Evolutionary conservation across 768 basidiomycete genomes (phyloP).

Genomic region (Porphyrellus cyaneotinctus): DNA sequence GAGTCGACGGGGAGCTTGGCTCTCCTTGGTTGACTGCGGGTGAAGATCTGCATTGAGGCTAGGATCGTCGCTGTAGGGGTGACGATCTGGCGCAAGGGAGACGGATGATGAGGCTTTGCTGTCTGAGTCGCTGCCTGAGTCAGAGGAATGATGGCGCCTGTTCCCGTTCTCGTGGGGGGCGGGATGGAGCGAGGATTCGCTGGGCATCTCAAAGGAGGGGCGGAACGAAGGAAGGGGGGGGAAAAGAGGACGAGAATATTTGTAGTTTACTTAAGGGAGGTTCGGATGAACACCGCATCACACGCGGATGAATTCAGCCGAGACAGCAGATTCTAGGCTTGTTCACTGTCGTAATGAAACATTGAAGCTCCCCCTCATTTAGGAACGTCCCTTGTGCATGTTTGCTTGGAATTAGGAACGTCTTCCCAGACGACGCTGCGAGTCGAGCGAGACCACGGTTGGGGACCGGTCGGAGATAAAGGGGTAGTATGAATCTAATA

Average conservation of each 20-base stretch:
- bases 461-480: no score
- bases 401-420: no score
- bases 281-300: background rate
- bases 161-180: background rate
- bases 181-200: background rate
- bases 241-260: background rate
- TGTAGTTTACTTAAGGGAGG: constrained; percentile 13
- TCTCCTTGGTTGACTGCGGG: constrained; percentile 12
- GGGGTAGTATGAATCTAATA: no score
- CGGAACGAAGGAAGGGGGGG: background rate
- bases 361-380: no score
- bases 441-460: no score
- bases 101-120: constrained; percentile 2
- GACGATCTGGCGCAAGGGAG: background rate
- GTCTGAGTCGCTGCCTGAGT: constrained; percentile 19
- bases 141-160: background rate
- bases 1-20: constrained; percentile 13
- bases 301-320: background rate
- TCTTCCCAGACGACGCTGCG: no score
- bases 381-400: no score
- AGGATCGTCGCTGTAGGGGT: constrained; percentile 8
- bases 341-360: no score
- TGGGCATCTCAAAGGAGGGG: background rate
- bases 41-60: background rate
- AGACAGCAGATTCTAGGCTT: no score